phyloP scores from a whole-genome alignment of 2,329 filamentous ascomycete species.

The Bisporella sp. region DNA sequence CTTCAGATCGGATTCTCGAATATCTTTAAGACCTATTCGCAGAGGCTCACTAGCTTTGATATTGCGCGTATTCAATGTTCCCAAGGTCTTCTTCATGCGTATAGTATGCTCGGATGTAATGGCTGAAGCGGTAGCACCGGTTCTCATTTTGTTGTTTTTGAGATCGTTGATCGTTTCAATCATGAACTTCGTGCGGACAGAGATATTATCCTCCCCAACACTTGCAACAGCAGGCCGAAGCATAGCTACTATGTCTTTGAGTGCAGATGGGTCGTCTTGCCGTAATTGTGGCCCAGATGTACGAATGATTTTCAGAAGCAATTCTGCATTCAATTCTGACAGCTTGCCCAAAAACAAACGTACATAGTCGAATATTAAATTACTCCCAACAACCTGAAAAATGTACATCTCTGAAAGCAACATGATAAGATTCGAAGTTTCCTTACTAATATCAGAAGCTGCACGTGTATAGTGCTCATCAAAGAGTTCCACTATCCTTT shows the following conservation, averaged over 20 bases:
- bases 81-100: slow-evolving; percentile 82
- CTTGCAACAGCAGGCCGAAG: slow-evolving; percentile 67
- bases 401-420: slow-evolving; percentile 85
- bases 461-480: slow-evolving; percentile 51
- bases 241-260: slow-evolving; percentile 82
- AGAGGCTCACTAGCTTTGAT: slow-evolving; percentile 75
- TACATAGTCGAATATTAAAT: slow-evolving; percentile 86
- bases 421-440: slow-evolving; percentile 70
- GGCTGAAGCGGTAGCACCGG: slow-evolving; percentile 60
- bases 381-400: slow-evolving; percentile 78
- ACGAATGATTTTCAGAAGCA: slow-evolving; percentile 77
- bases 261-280: slow-evolving; percentile 77
- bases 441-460: slow-evolving; percentile 41
- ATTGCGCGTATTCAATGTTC: slow-evolving; percentile 62
- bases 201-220: slow-evolving; percentile 62
- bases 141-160: slow-evolving; percentile 88
- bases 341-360: slow-evolving; percentile 67
- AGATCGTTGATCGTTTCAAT: slow-evolving; percentile 92
- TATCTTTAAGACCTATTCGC: slow-evolving; percentile 73
- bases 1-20: slow-evolving; percentile 74
- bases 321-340: slow-evolving; percentile 80
- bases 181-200: slow-evolving; percentile 93
- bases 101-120: slow-evolving; percentile 75
- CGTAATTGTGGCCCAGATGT: slow-evolving; percentile 76
- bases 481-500: slow-evolving; percentile 70